Evolutionary conservation across 2,329 filamentous ascomycete species (phyloP).

Genomic region (Fusarium virguliforme): DNA sequence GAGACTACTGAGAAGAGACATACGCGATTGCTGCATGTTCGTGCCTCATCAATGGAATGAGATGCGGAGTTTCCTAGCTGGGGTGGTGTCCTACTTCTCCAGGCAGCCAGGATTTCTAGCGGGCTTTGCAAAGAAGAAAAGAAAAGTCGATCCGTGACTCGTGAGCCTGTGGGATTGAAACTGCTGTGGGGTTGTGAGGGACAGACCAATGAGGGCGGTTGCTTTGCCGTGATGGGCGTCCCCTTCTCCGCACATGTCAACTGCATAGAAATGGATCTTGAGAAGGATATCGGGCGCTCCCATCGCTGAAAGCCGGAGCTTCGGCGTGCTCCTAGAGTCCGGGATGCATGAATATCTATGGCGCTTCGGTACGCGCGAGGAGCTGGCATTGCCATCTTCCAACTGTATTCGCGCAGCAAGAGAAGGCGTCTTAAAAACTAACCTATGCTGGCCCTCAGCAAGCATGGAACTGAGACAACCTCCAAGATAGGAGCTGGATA

Average conservation of each 20-base stretch:
- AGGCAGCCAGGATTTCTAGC: conserved; percentile 33
- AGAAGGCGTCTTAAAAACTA: neutral
- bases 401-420: neutral
- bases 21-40: conserved; percentile 8
- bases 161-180: conserved; percentile 33
- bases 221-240: conserved; percentile 13
- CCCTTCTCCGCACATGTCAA: conserved; percentile 8
- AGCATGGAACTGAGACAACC: conserved; percentile 7
- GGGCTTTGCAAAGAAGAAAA: conserved; percentile 21
- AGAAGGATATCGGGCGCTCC: neutral
- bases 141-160: conserved; percentile 23
- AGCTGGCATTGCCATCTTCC: neutral
- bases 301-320: conserved; percentile 9
- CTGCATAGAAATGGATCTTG: conserved; percentile 20
- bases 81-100: conserved; percentile 16
- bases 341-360: conserved; percentile 1
- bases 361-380: neutral
- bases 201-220: conserved; percentile 9
- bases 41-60: conserved; percentile 32
- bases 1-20: conserved; percentile 21
- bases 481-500: neutral
- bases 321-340: conserved; percentile 16
- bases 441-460: neutral
- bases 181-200: neutral
- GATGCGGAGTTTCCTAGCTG: conserved; percentile 30